Conservation (phyloP, 345 rosid genomes). For the Populus alba region DNA sequence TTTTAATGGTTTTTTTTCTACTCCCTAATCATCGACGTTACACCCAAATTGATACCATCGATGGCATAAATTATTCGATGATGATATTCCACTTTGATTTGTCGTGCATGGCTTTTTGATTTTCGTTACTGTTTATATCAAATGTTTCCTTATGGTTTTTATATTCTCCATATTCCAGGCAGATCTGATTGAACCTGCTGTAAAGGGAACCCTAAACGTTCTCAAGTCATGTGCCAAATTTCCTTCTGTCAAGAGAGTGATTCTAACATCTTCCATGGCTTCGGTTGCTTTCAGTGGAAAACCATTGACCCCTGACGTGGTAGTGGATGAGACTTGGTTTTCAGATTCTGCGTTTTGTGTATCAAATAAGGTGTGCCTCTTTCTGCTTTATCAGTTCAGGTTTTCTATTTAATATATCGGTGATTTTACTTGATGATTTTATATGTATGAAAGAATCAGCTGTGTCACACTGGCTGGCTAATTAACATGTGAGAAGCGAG, state of each 20-base stretch:
- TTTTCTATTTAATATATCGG: no score
- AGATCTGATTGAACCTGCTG: slow-evolving; percentile 11
- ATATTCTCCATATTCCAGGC: background rate
- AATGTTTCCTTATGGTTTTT: background rate
- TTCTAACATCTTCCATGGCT: slow-evolving; percentile 13
- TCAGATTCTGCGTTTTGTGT: slow-evolving; percentile 1
- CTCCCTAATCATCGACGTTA: no score
- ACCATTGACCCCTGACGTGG: background rate
- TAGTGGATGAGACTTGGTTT: slow-evolving; percentile 15
- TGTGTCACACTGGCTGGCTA: no score
- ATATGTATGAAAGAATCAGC: no score
- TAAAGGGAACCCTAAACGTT: slow-evolving; percentile 17
- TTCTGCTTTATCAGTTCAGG: no score
- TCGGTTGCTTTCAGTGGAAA: background rate
- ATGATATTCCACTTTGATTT: no score
- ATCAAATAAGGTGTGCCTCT: background rate
- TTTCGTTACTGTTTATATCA: background rate
- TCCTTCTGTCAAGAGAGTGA: slow-evolving; percentile 8
- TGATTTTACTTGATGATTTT: no score
- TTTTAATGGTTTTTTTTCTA: background rate
- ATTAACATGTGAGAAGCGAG: no score
- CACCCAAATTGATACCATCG: background rate
- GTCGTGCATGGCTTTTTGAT: no score
- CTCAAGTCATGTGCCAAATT: slow-evolving; percentile 10
- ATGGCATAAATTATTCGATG: no score